Conservation (phyloP, 1,284 basidiomycete species). For the Cryptococcus sp. region DNA sequence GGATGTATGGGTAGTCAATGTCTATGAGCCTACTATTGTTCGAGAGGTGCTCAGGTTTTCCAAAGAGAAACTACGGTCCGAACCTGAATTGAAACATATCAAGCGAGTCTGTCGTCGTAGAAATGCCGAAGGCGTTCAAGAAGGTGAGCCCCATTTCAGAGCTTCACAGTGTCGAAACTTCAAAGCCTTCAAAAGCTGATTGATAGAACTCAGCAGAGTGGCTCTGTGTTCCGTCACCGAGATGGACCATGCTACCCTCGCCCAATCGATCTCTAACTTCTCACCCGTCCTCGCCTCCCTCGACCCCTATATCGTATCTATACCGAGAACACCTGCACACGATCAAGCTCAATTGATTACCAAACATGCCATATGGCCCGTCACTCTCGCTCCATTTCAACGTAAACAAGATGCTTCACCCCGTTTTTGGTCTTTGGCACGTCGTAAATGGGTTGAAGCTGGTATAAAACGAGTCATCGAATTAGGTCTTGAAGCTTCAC, state of each 20-base stretch:
- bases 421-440: conserved; percentile 59
- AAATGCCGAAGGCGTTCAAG: conserved; percentile 43
- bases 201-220: conserved; percentile 18
- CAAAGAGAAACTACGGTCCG: not conserved
- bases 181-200: not conserved
- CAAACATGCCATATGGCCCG: conserved; percentile 76
- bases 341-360: conserved; percentile 62
- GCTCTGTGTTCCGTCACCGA: conserved; percentile 29
- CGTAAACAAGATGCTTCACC: conserved; percentile 56
- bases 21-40: conserved; percentile 63
- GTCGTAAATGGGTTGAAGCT: conserved; percentile 66
- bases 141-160: not conserved
- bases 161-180: not conserved
- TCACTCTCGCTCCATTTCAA: conserved; percentile 65
- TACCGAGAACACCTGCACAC: conserved; percentile 68
- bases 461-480: conserved; percentile 58
- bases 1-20: conserved; percentile 77
- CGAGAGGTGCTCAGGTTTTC: conserved; percentile 61
- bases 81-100: conserved; percentile 53
- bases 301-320: conserved; percentile 56
- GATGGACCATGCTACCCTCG: conserved; percentile 20
- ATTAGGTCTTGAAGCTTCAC: conserved; percentile 54
- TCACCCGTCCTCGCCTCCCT: conserved; percentile 48
- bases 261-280: conserved; percentile 42
- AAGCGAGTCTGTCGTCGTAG: conserved; percentile 61